Percentiles rank a stretch among this genome's conserved stretches.
These are phyloP conservation scores for Drechslerella coelobrocha DNA, from an alignment of 2,329 filamentous ascomycete species.

Conservation along the genomic window DNA sequence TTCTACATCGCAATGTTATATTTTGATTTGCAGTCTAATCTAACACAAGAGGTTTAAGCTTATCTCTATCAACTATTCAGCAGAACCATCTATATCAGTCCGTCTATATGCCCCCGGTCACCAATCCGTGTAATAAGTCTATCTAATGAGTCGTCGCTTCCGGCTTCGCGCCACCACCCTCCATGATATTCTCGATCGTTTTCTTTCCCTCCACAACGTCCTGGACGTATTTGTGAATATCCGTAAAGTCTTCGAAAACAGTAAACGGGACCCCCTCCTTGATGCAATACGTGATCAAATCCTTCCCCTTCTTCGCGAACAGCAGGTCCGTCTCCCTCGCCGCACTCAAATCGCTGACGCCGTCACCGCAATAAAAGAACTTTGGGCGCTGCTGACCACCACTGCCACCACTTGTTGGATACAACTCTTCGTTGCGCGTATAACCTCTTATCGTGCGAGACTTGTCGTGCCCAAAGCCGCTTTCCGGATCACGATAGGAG, in stretches of 20 bases:
- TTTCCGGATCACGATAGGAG: constrained; percentile 79
- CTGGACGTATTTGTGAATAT: constrained; percentile 77
- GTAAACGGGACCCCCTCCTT: constrained; percentile 85
- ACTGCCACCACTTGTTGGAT: too few species aligned
- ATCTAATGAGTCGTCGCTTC: constrained; percentile 6
- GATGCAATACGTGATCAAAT: constrained; percentile 86
- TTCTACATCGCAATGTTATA: too few species aligned
- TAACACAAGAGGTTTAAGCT: not conserved
- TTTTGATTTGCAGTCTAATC: too few species aligned
- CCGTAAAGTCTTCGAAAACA: constrained; percentile 81
- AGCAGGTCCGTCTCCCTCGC: constrained; percentile 90
- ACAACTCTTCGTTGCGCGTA: constrained; percentile 68
- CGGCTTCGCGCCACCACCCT: not conserved
- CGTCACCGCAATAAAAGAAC: constrained; percentile 94
- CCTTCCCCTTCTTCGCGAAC: constrained; percentile 92
- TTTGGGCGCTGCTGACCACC: constrained; percentile 67
- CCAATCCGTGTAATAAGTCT: not conserved
- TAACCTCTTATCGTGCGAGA: constrained; percentile 89
- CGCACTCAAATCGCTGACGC: constrained; percentile 88
- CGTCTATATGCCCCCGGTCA: too few species aligned
- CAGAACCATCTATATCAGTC: not conserved
- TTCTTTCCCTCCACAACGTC: constrained; percentile 65
- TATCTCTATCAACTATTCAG: not conserved
- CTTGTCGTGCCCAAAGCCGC: constrained; percentile 96
- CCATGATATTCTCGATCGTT: constrained; percentile 37